phyloP scores from a whole-genome alignment of 2,329 filamentous ascomycete genomes.

The Exophiala xenobiotica region DNA sequence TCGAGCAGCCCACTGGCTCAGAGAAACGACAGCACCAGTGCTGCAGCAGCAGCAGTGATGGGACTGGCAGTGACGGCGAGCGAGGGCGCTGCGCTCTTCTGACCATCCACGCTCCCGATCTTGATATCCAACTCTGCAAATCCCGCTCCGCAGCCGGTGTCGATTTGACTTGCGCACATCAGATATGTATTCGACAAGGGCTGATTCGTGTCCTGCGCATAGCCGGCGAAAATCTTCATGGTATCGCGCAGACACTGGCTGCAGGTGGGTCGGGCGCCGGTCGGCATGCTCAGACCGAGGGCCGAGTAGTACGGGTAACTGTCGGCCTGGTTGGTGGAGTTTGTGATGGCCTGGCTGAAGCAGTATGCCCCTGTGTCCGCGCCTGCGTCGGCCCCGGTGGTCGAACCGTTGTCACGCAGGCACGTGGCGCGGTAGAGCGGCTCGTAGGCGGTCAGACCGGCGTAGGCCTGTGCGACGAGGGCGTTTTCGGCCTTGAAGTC shows the following conservation, averaged over 20 bases:
- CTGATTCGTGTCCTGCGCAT: slow-evolving; percentile 64
- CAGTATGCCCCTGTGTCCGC: slow-evolving; percentile 65
- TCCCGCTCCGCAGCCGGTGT: slow-evolving; percentile 59
- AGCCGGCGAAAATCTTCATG: slow-evolving; percentile 75
- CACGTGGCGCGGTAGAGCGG: slow-evolving; percentile 79
- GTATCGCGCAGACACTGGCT: slow-evolving; percentile 72
- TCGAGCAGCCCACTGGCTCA: no score
- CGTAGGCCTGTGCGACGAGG: slow-evolving; percentile 70
- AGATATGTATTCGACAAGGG: slow-evolving; percentile 69
- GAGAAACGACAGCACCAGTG: no score
- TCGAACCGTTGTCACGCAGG: slow-evolving; percentile 61
- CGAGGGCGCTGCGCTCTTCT: neutral
- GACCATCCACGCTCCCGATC: slow-evolving; percentile 14
- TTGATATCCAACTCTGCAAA: slow-evolving; percentile 54
- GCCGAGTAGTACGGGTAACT: slow-evolving; percentile 84
- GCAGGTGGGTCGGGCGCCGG: slow-evolving; percentile 69
- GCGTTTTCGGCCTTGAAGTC: slow-evolving; percentile 70
- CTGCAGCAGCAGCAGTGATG: neutral
- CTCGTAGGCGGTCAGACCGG: slow-evolving; percentile 73
- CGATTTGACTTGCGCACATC: slow-evolving; percentile 69
- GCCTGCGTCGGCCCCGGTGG: no score
- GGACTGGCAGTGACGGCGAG: neutral
- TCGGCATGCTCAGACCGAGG: slow-evolving; percentile 69
- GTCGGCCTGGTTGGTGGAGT: slow-evolving; percentile 67
- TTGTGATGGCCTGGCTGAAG: slow-evolving; percentile 82